Evolutionary conservation across 2,329 filamentous ascomycete genomes (phyloP).

Genomic region (Coleophoma crateriformis): DNA sequence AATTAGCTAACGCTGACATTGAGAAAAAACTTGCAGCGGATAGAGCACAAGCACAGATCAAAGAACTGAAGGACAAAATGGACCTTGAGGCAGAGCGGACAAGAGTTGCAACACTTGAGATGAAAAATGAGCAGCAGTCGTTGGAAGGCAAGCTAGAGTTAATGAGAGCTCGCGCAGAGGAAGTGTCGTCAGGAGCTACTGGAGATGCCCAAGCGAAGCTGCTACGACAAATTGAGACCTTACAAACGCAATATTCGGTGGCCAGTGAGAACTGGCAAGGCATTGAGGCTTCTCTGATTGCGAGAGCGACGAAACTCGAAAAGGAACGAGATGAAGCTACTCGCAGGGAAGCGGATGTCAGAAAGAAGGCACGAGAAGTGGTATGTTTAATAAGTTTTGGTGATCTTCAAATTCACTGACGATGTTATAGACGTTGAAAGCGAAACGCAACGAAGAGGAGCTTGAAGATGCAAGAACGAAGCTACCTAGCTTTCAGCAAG

Average conservation of each 20-base stretch:
- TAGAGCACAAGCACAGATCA: slow-evolving; percentile 62
- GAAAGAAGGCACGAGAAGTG: slow-evolving; percentile 83
- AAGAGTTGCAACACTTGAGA: slow-evolving; percentile 65
- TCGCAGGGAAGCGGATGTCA: slow-evolving; percentile 77
- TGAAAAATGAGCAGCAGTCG: slow-evolving; percentile 70
- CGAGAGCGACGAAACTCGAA: slow-evolving; percentile 72
- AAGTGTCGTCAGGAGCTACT: slow-evolving; percentile 75
- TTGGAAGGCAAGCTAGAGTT: slow-evolving; percentile 88
- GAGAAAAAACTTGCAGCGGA: slow-evolving; percentile 75
- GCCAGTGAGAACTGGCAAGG: slow-evolving; percentile 98
- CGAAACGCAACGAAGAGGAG: slow-evolving; percentile 66
- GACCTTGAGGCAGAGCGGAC: slow-evolving; percentile 68
- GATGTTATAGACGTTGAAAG: slow-evolving; percentile 52
- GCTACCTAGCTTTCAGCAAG: slow-evolving; percentile 58
- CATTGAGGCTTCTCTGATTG: slow-evolving; percentile 80
- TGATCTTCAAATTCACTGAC: slow-evolving; percentile 20
- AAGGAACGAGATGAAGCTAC: slow-evolving; percentile 85
- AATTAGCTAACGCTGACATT: slow-evolving; percentile 60
- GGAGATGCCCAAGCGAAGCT: slow-evolving; percentile 86
- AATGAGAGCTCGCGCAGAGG: slow-evolving; percentile 79
- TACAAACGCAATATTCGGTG: slow-evolving; percentile 91
- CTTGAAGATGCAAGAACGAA: slow-evolving; percentile 64
- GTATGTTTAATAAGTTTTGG: slow-evolving; percentile 41
- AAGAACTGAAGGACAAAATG: slow-evolving; percentile 67
- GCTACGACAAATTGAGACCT: slow-evolving; percentile 85